A percentile compares a stretch with the other conserved stretches of the same genome.
These are phyloP conservation scores for Alloteropsis semialata DNA, from an alignment of 176 grass and related monocot genomes.

Conservation along the genomic window DNA sequence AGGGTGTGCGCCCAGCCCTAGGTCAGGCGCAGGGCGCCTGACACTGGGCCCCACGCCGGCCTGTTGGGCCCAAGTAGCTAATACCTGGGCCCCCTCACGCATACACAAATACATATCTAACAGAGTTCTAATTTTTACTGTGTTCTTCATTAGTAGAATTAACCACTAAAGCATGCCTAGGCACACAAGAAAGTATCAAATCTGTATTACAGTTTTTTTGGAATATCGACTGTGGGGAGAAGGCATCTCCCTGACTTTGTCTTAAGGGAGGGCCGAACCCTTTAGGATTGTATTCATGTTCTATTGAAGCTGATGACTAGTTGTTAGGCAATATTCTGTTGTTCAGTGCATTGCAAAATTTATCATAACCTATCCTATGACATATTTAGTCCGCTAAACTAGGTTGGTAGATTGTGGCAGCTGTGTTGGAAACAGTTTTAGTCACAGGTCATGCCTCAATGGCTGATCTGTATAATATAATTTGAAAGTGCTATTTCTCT, in stretches of 20 bases:
- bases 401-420: not conserved
- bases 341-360: not conserved
- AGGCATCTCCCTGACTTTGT: too few species aligned
- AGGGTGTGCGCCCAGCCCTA: too few species aligned
- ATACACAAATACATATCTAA: too few species aligned
- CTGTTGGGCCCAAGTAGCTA: too few species aligned
- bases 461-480: not conserved
- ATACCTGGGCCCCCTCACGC: too few species aligned
- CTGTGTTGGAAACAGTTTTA: not conserved
- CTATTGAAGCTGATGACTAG: not conserved
- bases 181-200: not conserved
- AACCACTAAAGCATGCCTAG: not conserved
- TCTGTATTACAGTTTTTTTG: not conserved
- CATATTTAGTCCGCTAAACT: not conserved
- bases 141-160: not conserved
- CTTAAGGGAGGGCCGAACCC: not conserved
- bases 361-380: not conserved
- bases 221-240: not conserved
- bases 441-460: not conserved
- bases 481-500: not conserved
- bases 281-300: not conserved
- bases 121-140: not conserved
- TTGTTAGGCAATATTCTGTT: not conserved
- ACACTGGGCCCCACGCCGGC: too few species aligned
- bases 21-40: too few species aligned